Percentiles rank a stretch among this genome's conserved stretches.
These are phyloP conservation scores for Sesbania bispinosa DNA, from an alignment of 306 rosid species.

Conservation along the genomic window DNA sequence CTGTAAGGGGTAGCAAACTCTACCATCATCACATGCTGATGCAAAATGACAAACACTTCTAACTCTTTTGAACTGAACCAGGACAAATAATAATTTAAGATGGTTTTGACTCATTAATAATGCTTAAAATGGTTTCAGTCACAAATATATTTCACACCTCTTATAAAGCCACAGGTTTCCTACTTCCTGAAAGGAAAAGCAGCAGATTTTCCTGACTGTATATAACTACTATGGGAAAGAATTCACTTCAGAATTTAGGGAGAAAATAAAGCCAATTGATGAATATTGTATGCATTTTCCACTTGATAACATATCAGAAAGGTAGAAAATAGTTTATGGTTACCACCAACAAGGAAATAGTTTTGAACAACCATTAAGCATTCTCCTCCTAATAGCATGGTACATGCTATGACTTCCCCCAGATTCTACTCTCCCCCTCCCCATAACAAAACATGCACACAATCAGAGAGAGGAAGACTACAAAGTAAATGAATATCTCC, in stretches of 20 bases:
- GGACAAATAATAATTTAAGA: conserved; percentile 7
- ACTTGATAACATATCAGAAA: background rate
- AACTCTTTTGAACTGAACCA: background rate
- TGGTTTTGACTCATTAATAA: background rate
- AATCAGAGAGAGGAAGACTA: background rate
- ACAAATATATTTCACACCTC: background rate
- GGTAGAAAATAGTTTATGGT: background rate
- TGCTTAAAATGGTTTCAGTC: background rate
- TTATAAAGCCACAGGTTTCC: conserved; percentile 4
- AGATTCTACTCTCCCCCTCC: background rate
- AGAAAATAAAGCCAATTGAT: background rate
- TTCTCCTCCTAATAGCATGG: background rate
- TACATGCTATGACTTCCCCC: background rate
- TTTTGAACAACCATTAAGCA: background rate
- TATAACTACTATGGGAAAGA: background rate
- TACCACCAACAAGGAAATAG: background rate
- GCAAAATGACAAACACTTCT: background rate
- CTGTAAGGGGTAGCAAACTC: conserved; percentile 40
- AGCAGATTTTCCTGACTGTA: background rate
- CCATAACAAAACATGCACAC: background rate
- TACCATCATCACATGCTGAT: conserved; percentile 26
- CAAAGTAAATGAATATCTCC: background rate
- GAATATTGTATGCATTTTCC: conserved; percentile 2
- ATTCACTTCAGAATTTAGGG: background rate
- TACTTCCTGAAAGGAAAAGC: background rate